Percentiles rank a stretch among this genome's conserved stretches.
Conservation (phyloP, 192 early-diverging fungal species). For the Coemansia guatemalensis region DNA sequence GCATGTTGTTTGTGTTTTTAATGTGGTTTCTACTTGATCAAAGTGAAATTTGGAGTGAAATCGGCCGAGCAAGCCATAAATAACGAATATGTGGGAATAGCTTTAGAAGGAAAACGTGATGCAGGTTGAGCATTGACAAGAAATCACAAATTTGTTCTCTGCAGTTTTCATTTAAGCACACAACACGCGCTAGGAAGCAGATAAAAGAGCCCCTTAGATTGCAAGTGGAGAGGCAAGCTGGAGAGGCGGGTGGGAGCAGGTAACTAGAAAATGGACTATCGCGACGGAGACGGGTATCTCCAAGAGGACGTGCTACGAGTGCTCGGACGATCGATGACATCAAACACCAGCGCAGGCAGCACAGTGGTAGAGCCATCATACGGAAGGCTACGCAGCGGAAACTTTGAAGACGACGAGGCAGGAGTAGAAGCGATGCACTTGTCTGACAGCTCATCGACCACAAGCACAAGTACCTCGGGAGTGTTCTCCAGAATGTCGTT, state of each 20-base stretch:
- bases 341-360: constrained; percentile 2
- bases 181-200: no score
- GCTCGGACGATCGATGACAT: constrained; percentile 33
- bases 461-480: constrained; percentile 1
- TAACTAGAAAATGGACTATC: constrained; percentile 34
- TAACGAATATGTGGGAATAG: neutral
- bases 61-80: neutral
- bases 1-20: no score
- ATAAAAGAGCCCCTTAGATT: no score
- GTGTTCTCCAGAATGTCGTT: neutral
- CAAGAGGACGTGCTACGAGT: constrained; percentile 43
- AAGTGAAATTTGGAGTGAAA: neutral
- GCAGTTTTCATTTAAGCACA: no score
- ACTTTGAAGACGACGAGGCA: constrained; percentile 15
- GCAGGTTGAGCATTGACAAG: no score
- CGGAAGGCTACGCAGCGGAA: constrained; percentile 16
- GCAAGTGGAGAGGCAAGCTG: neutral
- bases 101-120: no score
- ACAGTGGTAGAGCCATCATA: constrained; percentile 14
- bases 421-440: neutral
- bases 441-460: constrained; percentile 1
- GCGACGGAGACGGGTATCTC: constrained; percentile 46
- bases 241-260: neutral
- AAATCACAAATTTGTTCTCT: no score
- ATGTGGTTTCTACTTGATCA: neutral